Percentiles rank a stretch among this genome's conserved stretches.
These are phyloP conservation scores for Circinella minor DNA, from an alignment of 371 early-diverging fungal genomes.

Conservation along the genomic window DNA sequence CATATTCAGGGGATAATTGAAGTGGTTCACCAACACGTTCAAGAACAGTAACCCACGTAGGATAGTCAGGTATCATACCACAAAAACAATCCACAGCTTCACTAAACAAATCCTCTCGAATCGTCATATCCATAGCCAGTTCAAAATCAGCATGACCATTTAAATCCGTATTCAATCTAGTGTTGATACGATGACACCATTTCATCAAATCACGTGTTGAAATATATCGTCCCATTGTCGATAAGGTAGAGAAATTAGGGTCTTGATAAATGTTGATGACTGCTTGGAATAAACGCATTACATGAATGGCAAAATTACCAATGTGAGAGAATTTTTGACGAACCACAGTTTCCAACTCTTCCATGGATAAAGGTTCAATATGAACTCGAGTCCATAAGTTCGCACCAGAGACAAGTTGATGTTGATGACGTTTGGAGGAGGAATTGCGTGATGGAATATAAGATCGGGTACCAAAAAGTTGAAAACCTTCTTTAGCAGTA, in stretches of 20 bases:
- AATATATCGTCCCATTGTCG: slow-evolving; percentile 62
- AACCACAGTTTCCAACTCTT: slow-evolving; percentile 72
- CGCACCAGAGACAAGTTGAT: slow-evolving; percentile 66
- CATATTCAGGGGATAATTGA: slow-evolving; percentile 71
- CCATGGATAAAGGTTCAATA: slow-evolving; percentile 65
- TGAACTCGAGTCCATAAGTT: slow-evolving; percentile 83
- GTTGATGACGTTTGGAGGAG: slow-evolving; percentile 42
- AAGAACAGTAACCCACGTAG: slow-evolving; percentile 65
- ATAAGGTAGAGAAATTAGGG: slow-evolving; percentile 53
- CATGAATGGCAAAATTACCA: slow-evolving; percentile 52
- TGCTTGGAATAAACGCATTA: slow-evolving; percentile 68
- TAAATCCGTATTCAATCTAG: slow-evolving; percentile 45
- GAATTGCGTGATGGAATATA: slow-evolving; percentile 57
- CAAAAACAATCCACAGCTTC: slow-evolving; percentile 93
- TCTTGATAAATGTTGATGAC: slow-evolving; percentile 63
- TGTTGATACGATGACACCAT: slow-evolving; percentile 80
- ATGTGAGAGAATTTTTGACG: slow-evolving; percentile 62
- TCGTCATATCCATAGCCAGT: slow-evolving; percentile 40
- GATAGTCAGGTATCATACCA: slow-evolving; percentile 79
- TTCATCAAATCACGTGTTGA: slow-evolving; percentile 83
- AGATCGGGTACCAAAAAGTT: slow-evolving; percentile 93
- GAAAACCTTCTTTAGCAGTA: slow-evolving; percentile 91
- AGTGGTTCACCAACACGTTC: slow-evolving; percentile 74
- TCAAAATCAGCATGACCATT: slow-evolving; percentile 27
- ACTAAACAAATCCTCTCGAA: slow-evolving; percentile 67